These are phyloP conservation scores for Kwoniella dejecticola DNA, from an alignment of 768 basidiomycete species.

Conservation along the genomic window DNA sequence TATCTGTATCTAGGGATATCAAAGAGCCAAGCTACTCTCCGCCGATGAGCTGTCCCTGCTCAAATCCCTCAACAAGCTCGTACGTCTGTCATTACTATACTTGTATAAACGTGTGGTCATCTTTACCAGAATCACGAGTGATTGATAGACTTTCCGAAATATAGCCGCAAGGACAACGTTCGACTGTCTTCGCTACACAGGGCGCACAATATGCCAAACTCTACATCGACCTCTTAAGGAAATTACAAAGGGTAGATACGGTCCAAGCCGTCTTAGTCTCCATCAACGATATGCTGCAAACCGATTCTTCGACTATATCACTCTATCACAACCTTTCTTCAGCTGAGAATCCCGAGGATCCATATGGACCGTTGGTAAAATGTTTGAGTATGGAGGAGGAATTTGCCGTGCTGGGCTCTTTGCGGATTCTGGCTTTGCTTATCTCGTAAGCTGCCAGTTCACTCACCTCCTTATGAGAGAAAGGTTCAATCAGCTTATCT, in stretches of 20 bases:
- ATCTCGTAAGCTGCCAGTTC: slow-evolving; percentile 62
- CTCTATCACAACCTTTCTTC: slow-evolving; percentile 46
- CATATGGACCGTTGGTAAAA: slow-evolving; percentile 58
- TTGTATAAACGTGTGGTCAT: neutral
- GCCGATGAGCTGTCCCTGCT: slow-evolving; percentile 81
- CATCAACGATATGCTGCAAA: slow-evolving; percentile 73
- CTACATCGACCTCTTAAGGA: slow-evolving; percentile 86
- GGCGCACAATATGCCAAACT: slow-evolving; percentile 79
- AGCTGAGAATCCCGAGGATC: slow-evolving; percentile 33
- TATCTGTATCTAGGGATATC: slow-evolving; percentile 71
- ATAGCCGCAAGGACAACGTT: slow-evolving; percentile 54
- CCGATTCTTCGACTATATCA: slow-evolving; percentile 43
- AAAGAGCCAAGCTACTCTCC: slow-evolving; percentile 86
- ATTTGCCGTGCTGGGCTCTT: slow-evolving; percentile 87
- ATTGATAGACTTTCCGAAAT: neutral
- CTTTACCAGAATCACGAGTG: neutral
- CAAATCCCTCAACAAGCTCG: slow-evolving; percentile 81
- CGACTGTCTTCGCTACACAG: slow-evolving; percentile 78
- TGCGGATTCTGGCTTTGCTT: slow-evolving; percentile 83
- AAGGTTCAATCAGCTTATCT: neutral
- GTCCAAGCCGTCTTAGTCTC: slow-evolving; percentile 72
- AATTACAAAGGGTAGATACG: slow-evolving; percentile 75
- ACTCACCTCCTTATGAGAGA: too few relatives aligned
- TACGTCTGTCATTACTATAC: slow-evolving; percentile 43
- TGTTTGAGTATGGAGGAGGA: slow-evolving; percentile 85